Evolutionary conservation across 257 asterid species (phyloP).

Genomic region (Catharanthus roseus): DNA sequence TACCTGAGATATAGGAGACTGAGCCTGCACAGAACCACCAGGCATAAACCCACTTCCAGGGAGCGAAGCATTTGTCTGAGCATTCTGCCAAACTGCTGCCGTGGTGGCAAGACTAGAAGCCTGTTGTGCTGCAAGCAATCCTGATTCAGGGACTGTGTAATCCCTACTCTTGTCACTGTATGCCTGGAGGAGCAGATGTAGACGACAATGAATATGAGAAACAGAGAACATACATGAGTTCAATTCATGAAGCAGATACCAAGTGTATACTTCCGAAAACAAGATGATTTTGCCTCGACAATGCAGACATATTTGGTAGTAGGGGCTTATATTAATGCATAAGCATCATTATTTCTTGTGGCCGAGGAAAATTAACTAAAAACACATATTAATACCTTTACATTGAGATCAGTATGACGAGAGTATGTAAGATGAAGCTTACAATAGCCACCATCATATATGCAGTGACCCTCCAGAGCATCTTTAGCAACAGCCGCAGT

Average conservation of each 20-base stretch:
- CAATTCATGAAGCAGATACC: conserved; percentile 4
- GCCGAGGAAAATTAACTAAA: conserved; percentile 24
- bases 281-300: conserved; percentile 16
- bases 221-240: conserved; percentile 9
- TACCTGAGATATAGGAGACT: conserved; percentile 25
- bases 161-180: conserved; percentile 86
- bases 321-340: conserved; percentile 15
- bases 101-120: conserved; percentile 26
- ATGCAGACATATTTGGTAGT: conserved; percentile 9
- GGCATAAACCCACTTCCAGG: conserved; percentile 34
- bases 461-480: conserved; percentile 87
- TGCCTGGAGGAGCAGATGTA: conserved; percentile 35
- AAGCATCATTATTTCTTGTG: conserved; percentile 13
- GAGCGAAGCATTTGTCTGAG: conserved; percentile 30
- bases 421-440: conserved; percentile 96
- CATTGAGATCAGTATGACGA: conserved; percentile 95
- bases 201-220: conserved; percentile 12
- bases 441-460: conserved; percentile 97
- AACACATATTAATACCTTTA: conserved; percentile 63
- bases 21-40: conserved; percentile 26
- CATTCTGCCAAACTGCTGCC: conserved; percentile 38
- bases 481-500: conserved; percentile 71
- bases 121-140: conserved; percentile 45
- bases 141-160: conserved; percentile 53
- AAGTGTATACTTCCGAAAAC: conserved; percentile 30